phyloP scores from a whole-genome alignment of 768 basidiomycete species.

The Boletus edulis region DNA sequence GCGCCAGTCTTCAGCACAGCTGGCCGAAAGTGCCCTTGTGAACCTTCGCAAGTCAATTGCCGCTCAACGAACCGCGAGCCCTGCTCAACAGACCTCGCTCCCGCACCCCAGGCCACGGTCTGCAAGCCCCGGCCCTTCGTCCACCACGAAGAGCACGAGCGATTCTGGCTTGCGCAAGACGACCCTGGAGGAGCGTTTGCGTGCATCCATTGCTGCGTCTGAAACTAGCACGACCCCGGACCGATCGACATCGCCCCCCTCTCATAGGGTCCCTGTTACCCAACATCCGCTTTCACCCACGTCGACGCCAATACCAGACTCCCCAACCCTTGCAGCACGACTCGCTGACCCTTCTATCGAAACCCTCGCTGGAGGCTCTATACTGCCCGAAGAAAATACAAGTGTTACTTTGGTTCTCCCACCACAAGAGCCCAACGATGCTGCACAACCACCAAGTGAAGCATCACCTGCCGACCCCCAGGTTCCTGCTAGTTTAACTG shows the following conservation, averaged over 20 bases:
- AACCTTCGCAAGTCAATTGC: slow-evolving; percentile 65
- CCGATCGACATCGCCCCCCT: slow-evolving; percentile 41
- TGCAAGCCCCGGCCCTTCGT: slow-evolving; percentile 24
- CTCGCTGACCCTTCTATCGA: not conserved
- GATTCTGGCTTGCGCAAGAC: slow-evolving; percentile 43
- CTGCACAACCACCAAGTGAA: not conserved
- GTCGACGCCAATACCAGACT: slow-evolving; percentile 44
- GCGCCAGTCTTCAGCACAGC: slow-evolving; percentile 44
- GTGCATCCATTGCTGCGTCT: slow-evolving; percentile 56
- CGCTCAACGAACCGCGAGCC: slow-evolving; percentile 47
- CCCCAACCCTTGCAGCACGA: slow-evolving; percentile 22
- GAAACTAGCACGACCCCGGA: slow-evolving; percentile 46
- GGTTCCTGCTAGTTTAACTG: not conserved
- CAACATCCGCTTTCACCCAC: slow-evolving; percentile 42
- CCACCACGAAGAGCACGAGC: slow-evolving; percentile 8
- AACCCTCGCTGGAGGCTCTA: not conserved
- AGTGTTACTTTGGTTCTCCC: not conserved
- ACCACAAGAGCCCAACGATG: not conserved
- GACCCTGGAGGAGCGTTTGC: slow-evolving; percentile 75
- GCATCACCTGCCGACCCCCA: not conserved
- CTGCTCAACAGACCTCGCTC: slow-evolving; percentile 23
- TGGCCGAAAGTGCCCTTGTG: slow-evolving; percentile 59
- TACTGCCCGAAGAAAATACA: not conserved
- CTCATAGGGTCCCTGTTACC: slow-evolving; percentile 22
- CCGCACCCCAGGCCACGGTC: slow-evolving; percentile 18